Evolutionary conservation across 192 early-diverging fungal species (phyloP), one percentile per base, ranked within the genome.

Genomic region (Geranomyces variabilis): DNA sequence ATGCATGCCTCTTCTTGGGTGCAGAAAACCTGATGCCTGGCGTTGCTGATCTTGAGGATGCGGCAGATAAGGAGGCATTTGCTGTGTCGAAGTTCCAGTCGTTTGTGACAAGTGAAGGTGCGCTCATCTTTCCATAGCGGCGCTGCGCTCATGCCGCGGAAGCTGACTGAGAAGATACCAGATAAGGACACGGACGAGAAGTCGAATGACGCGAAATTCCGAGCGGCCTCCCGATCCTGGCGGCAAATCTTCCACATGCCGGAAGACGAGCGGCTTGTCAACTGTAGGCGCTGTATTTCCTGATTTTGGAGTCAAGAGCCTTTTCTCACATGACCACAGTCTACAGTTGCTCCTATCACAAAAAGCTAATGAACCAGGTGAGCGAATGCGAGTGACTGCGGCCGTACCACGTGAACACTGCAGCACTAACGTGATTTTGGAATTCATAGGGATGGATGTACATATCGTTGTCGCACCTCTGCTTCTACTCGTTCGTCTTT

Each of bases 401-500:
- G n/a, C n/a, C n/a, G n/a, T n/a, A n/a, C n/a, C n/a, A n/a, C n/a
- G n/a, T n/a, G n/a, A n/a, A n/a, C n/a, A n/a, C n/a, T n/a, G n/a
- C n/a, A n/a, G n/a, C n/a, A n/a, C 51, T 53, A 15, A 53, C 15
- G 5, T 10, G 51, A 53, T 15, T 24, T 4, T 53, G 19, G 51
- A 24, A 24, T 53, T 53, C 4, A 26, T 53, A 53, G 51, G 97
- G 97, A 0, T 99, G 97, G 97, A 80, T 99, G 78, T 99, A 99
- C 71, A 87, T 99, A 47, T 94, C 92, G 58, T 89, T 94, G 73
- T 92, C 95, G 68, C 91, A 94, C 75, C 75, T 96, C 28, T 93
- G 92, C 83, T 99, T 98, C 74, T 94, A 99, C 79, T 94, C 95
- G 22, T 95, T 94, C 66, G 81, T 98, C 46, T 86, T 99, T 44